Evolutionary conservation across 2,329 filamentous ascomycete genomes (phyloP).

Genomic region (Trichoderma lentiforme): DNA sequence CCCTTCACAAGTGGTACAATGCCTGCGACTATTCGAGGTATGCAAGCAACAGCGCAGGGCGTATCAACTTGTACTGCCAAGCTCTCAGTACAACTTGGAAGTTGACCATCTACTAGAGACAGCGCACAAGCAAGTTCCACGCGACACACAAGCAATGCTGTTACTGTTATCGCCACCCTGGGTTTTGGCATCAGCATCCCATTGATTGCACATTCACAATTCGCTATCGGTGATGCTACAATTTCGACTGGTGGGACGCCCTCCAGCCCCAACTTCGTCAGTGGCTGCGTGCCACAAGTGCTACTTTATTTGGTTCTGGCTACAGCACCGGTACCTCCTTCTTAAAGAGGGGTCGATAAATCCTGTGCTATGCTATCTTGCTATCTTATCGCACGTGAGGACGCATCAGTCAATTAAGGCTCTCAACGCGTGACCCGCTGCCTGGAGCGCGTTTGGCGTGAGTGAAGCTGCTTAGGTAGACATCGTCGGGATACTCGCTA

Average conservation of each 20-base stretch:
- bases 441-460: slow-evolving; percentile 16
- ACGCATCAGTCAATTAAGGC: slow-evolving; percentile 22
- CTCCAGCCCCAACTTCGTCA: background rate
- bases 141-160: too few relatives aligned
- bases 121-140: background rate
- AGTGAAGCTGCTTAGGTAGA: background rate
- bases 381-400: slow-evolving; percentile 22
- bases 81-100: background rate
- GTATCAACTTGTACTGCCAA: background rate
- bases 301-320: background rate
- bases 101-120: background rate
- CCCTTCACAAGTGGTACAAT: background rate
- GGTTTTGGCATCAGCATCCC: background rate
- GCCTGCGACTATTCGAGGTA: background rate
- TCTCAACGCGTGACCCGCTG: slow-evolving; percentile 22
- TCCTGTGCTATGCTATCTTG: background rate
- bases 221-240: background rate
- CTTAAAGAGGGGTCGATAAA: background rate
- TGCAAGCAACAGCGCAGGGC: background rate
- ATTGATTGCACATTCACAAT: background rate
- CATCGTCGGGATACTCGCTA: background rate
- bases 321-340: background rate
- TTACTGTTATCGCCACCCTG: background rate
- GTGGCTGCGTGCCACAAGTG: background rate
- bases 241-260: slow-evolving; percentile 3